A percentile compares a stretch with the other conserved stretches of the same genome.
Evolutionary conservation across 495 filamentous ascomycete species (phyloP).

Genomic region (Penicillium robsamsonii): DNA sequence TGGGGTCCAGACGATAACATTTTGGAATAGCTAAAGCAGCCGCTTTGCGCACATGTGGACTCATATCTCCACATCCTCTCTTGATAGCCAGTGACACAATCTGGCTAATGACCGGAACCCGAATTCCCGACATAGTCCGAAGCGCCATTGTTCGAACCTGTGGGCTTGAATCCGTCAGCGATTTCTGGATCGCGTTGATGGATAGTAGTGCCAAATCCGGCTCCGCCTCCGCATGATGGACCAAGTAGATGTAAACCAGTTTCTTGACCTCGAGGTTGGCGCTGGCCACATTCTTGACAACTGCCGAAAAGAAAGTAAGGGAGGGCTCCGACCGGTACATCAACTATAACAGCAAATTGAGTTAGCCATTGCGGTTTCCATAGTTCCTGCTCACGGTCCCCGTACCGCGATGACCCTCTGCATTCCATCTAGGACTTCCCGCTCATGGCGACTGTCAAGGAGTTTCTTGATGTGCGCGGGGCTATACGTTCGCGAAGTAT

Average conservation of each 20-base stretch:
- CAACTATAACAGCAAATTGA: conserved; percentile 56
- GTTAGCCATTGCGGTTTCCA: conserved; percentile 21
- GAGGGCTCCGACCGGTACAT: conserved; percentile 86
- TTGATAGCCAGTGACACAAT: conserved; percentile 97
- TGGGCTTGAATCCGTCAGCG: conserved; percentile 85
- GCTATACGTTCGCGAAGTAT: conserved; percentile 46
- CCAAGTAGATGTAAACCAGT: conserved; percentile 94
- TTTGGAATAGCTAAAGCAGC: conserved; percentile 96
- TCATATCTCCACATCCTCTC: conserved; percentile 89
- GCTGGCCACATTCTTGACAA: conserved; percentile 94
- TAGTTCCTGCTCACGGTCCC: conserved; percentile 9
- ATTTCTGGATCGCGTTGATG: conserved; percentile 98
- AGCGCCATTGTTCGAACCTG: conserved; percentile 88
- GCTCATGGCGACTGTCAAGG: conserved; percentile 88
- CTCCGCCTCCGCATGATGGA: conserved; percentile 91
- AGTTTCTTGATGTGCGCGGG: conserved; percentile 82
- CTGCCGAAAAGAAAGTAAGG: conserved; percentile 84
- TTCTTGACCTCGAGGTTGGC: conserved; percentile 93
- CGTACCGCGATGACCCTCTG: conserved; percentile 85
- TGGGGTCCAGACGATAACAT: conserved; percentile 91
- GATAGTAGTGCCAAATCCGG: conserved; percentile 92
- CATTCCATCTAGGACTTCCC: conserved; percentile 88
- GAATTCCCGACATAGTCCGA: conserved; percentile 91
- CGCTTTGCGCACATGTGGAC: conserved; percentile 85
- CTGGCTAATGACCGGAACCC: conserved; percentile 96